phyloP scores from a whole-genome alignment of 2,329 filamentous ascomycete species.

The Drechslera avenae region DNA sequence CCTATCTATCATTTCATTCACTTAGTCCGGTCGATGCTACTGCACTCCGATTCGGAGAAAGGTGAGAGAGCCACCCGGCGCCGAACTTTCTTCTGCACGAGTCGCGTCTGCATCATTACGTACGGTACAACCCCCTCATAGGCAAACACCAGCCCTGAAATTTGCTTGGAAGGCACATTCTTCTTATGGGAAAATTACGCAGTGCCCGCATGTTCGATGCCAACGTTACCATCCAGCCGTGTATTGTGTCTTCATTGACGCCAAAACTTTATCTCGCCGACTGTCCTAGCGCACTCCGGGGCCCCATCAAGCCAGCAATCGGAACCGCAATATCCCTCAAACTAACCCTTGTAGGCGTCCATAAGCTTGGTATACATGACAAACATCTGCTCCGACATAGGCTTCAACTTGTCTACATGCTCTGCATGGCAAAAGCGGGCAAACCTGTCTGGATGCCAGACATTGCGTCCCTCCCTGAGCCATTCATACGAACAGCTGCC shows the following conservation, averaged over 20 bases:
- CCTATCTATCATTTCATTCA: conserved; percentile 23
- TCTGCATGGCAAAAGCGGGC: conserved; percentile 31
- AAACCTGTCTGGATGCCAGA: conserved; percentile 45
- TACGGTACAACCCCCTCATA: conserved; percentile 10
- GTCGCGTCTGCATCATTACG: conserved; percentile 23
- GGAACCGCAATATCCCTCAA: too few species aligned
- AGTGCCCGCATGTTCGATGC: neutral
- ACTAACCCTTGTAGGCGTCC: conserved; percentile 14
- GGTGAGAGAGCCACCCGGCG: conserved; percentile 24
- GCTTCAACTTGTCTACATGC: conserved; percentile 27
- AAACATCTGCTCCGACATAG: conserved; percentile 35
- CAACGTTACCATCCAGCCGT: neutral
- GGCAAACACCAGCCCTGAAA: too few species aligned
- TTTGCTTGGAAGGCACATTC: too few species aligned
- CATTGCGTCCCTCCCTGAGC: conserved; percentile 35
- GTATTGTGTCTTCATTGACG: neutral
- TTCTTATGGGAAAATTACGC: conserved; percentile 2
- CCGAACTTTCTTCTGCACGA: conserved; percentile 26
- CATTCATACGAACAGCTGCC: conserved; percentile 27
- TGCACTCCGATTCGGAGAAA: conserved; percentile 15
- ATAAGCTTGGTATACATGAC: conserved; percentile 38
- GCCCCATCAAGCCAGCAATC: too few species aligned
- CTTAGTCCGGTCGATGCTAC: conserved; percentile 18
- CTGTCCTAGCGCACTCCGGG: too few species aligned
- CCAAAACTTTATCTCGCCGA: too few species aligned